These are phyloP conservation scores for Phaeotremella skinneri DNA, from an alignment of 768 basidiomycete species.

Conservation along the genomic window DNA sequence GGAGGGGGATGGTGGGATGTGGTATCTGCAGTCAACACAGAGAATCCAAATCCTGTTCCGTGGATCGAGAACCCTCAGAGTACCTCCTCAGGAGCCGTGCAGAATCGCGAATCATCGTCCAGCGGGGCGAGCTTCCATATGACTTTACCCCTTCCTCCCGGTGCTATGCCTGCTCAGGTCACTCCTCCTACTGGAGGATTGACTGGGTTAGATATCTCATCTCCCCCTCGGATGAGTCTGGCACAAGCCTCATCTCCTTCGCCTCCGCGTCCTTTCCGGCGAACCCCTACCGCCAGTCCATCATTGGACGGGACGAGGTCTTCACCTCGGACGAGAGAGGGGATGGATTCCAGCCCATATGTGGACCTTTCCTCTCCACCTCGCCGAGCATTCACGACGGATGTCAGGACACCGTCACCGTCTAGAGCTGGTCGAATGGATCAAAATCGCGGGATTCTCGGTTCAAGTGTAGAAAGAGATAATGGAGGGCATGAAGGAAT, in stretches of 20 bases:
- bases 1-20: conserved; percentile 46
- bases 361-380: background rate
- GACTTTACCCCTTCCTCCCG: conserved; percentile 29
- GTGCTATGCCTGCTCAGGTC: conserved; percentile 33
- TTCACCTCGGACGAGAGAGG: background rate
- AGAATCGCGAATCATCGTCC: conserved; percentile 2
- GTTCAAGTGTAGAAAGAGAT: no score
- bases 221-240: background rate
- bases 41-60: conserved; percentile 21
- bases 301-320: background rate
- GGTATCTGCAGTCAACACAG: conserved; percentile 35
- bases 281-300: background rate
- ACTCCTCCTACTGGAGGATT: conserved; percentile 14
- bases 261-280: background rate
- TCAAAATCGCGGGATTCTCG: no score
- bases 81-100: background rate
- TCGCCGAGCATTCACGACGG: conserved; percentile 2
- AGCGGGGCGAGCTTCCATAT: conserved; percentile 9
- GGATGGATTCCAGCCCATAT: background rate
- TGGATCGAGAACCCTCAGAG: conserved; percentile 23
- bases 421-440: background rate
- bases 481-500: no score
- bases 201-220: conserved; percentile 6
- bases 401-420: background rate
- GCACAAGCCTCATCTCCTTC: background rate